Conservation (phyloP, 768 basidiomycete genomes). For the Boletus rex-veris region DNA sequence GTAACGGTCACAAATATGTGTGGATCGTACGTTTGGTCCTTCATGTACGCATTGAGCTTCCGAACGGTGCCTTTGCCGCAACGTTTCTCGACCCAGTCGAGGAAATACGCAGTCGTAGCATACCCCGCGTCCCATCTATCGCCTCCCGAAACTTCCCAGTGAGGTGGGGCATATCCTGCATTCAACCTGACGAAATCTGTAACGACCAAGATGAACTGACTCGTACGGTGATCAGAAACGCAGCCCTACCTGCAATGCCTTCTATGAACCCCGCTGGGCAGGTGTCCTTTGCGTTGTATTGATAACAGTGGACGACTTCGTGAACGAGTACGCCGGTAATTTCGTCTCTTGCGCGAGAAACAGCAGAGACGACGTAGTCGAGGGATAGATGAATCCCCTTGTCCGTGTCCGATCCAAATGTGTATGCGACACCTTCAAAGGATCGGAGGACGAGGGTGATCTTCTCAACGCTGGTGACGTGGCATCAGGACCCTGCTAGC, state of each 20-base stretch:
- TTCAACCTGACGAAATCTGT: slow-evolving; percentile 70
- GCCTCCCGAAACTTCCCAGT: slow-evolving; percentile 54
- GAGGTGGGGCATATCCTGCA: slow-evolving; percentile 58
- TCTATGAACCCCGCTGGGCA: slow-evolving; percentile 74
- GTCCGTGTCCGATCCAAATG: slow-evolving; percentile 49
- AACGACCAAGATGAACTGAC: not conserved
- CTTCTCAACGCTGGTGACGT: slow-evolving; percentile 41
- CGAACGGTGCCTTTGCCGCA: slow-evolving; percentile 53
- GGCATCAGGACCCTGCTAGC: slow-evolving; percentile 3
- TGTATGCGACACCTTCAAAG: slow-evolving; percentile 72
- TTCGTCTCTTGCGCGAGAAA: slow-evolving; percentile 50
- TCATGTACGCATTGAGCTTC: slow-evolving; percentile 55
- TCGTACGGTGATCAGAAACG: not conserved
- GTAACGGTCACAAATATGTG: slow-evolving; percentile 51
- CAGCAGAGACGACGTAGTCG: slow-evolving; percentile 51
- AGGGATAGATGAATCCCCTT: slow-evolving; percentile 78
- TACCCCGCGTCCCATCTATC: slow-evolving; percentile 76
- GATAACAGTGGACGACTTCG: slow-evolving; percentile 79
- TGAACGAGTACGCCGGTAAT: slow-evolving; percentile 69
- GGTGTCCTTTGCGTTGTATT: slow-evolving; percentile 57
- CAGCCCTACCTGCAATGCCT: slow-evolving; percentile 62
- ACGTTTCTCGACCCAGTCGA: slow-evolving; percentile 59
- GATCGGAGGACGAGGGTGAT: slow-evolving; percentile 59
- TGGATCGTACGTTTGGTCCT: slow-evolving; percentile 46
- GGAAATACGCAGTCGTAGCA: slow-evolving; percentile 68